phyloP scores from a whole-genome alignment of 192 early-diverging fungal species.

The Coemansia erecta region DNA sequence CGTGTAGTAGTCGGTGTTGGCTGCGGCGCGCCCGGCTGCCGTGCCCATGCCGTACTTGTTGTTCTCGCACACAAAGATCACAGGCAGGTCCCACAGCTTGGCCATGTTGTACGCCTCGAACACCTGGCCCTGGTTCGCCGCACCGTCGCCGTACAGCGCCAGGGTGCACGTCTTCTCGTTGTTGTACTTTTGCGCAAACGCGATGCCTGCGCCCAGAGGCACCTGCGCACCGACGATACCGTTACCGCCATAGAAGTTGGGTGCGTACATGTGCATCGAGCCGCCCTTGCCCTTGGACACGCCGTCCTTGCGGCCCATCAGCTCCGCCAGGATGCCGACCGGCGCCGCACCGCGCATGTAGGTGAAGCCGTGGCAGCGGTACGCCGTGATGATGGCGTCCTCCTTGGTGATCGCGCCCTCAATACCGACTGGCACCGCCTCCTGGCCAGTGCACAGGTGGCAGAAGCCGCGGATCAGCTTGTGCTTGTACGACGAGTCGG shows the following conservation, averaged over 20 bases:
- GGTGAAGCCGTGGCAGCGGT: conserved; percentile 98
- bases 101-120: conserved; percentile 99
- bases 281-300: conserved; percentile 95
- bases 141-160: conserved; percentile 95
- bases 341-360: conserved; percentile 74
- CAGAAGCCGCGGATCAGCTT: conserved; percentile 98
- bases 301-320: conserved; percentile 82
- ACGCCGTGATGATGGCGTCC: conserved; percentile 96
- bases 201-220: conserved; percentile 78
- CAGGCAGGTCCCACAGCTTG: conserved; percentile 93
- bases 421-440: conserved; percentile 93
- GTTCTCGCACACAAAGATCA: conserved; percentile 97
- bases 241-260: conserved; percentile 97
- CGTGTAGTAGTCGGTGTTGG: conserved; percentile 91
- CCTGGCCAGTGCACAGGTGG: conserved; percentile 96
- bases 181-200: conserved; percentile 93
- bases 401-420: conserved; percentile 81
- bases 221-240: conserved; percentile 99
- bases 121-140: conserved; percentile 97
- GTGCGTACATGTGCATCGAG: conserved; percentile 99
- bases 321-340: conserved; percentile 68
- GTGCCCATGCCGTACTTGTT: conserved; percentile 99
- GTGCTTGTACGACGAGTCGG: conserved; percentile 93
- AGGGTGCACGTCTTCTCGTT: conserved; percentile 77
- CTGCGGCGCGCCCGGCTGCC: conserved; percentile 82